These are phyloP conservation scores for Melampsora occidentalis DNA, from an alignment of 1,284 basidiomycete genomes.

Conservation along the genomic window DNA sequence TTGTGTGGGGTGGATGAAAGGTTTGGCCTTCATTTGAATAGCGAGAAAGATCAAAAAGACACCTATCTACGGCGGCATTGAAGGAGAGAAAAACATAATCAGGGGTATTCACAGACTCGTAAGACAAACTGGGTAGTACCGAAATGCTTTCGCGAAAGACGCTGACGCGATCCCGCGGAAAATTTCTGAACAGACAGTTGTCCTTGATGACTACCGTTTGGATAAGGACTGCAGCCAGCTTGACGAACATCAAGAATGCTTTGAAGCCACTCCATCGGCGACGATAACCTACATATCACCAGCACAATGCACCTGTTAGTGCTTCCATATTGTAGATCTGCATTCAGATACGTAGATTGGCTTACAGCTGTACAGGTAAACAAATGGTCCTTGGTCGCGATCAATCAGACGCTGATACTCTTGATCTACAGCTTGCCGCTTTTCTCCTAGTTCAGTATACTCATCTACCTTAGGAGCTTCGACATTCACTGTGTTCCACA, in stretches of 20 bases:
- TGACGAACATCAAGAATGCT: not conserved
- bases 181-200: slow-evolving; percentile 29
- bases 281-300: not conserved
- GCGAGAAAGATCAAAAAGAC: not conserved
- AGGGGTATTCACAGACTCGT: not conserved
- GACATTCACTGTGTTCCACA: slow-evolving; percentile 62
- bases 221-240: slow-evolving; percentile 14
- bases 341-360: not conserved
- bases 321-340: not conserved
- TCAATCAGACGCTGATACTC: not conserved
- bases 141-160: slow-evolving; percentile 9
- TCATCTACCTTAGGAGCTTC: slow-evolving; percentile 67
- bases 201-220: slow-evolving; percentile 20
- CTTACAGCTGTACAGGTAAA: slow-evolving; percentile 17
- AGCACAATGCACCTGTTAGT: not conserved
- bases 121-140: slow-evolving; percentile 13
- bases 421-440: slow-evolving; percentile 55
- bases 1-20: slow-evolving; percentile 8
- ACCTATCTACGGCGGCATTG: not conserved
- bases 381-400: not conserved
- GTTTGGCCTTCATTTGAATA: not conserved
- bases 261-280: not conserved
- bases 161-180: slow-evolving; percentile 2
- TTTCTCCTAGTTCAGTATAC: slow-evolving; percentile 69
- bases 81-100: not conserved